These are phyloP conservation scores for Podaxis sp. DNA, from an alignment of 768 basidiomycete genomes.

Conservation along the genomic window DNA sequence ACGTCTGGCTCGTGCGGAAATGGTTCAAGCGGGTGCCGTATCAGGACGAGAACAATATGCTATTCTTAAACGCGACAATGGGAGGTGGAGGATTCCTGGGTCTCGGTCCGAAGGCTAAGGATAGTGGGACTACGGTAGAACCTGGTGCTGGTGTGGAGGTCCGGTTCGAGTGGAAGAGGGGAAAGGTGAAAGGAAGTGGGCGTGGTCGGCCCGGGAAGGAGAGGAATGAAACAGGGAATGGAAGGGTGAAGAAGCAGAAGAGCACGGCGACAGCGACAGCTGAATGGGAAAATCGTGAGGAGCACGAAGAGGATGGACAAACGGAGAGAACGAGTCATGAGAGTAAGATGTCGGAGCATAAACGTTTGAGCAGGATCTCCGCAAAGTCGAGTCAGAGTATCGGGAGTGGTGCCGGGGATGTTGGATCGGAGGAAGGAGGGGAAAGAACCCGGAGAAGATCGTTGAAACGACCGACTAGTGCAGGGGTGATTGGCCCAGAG, in stretches of 20 bases:
- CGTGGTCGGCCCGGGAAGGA: slow-evolving; percentile 20
- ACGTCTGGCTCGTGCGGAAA: slow-evolving; percentile 71
- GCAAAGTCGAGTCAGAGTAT: slow-evolving; percentile 31
- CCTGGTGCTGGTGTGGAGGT: slow-evolving; percentile 55
- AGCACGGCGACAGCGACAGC: not conserved
- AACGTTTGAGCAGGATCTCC: slow-evolving; percentile 26
- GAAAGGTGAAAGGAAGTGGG: slow-evolving; percentile 30
- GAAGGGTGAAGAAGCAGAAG: not conserved
- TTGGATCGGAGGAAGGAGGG: slow-evolving; percentile 27
- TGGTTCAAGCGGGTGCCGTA: slow-evolving; percentile 54
- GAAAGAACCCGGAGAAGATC: slow-evolving; percentile 16
- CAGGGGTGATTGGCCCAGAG: not conserved
- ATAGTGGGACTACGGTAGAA: not conserved
- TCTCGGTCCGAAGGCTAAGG: slow-evolving; percentile 9
- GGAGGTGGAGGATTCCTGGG: slow-evolving; percentile 7
- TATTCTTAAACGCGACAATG: not conserved
- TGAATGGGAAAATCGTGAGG: not conserved
- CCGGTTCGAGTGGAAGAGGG: slow-evolving; percentile 75
- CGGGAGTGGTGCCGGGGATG: slow-evolving; percentile 20
- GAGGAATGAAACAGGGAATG: slow-evolving; percentile 16
- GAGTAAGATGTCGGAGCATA: slow-evolving; percentile 8
- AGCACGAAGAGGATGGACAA: not conserved
- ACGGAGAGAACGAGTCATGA: slow-evolving; percentile 1
- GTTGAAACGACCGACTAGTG: slow-evolving; percentile 5
- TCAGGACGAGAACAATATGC: slow-evolving; percentile 1